Conservation (phyloP, 192 early-diverging fungal genomes). For the Podila clonocystis region DNA sequence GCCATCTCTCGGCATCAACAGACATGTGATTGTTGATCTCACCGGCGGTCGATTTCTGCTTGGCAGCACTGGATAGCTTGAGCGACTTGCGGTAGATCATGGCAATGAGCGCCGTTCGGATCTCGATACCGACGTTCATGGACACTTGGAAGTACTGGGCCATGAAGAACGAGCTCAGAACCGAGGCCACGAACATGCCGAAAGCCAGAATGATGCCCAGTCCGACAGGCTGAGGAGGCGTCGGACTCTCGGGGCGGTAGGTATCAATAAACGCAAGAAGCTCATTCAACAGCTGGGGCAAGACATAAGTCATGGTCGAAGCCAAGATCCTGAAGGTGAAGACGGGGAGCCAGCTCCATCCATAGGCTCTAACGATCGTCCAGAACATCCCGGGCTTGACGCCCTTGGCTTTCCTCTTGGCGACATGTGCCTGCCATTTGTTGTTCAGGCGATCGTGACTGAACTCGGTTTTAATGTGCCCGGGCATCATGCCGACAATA, state of each 20-base stretch:
- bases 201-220: slow-evolving; percentile 45
- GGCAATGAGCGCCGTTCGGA: slow-evolving; percentile 47
- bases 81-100: slow-evolving; percentile 56
- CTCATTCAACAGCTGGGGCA: slow-evolving; percentile 44
- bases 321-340: slow-evolving; percentile 21
- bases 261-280: slow-evolving; percentile 40
- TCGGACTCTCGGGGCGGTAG: slow-evolving; percentile 12
- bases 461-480: slow-evolving; percentile 22
- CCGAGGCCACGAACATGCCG: slow-evolving; percentile 49
- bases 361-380: slow-evolving; percentile 16
- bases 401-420: slow-evolving; percentile 16
- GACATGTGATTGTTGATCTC: slow-evolving; percentile 58
- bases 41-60: slow-evolving; percentile 49
- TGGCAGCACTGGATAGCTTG: slow-evolving; percentile 45
- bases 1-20: slow-evolving; percentile 50
- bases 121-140: slow-evolving; percentile 44
- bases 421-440: slow-evolving; percentile 18
- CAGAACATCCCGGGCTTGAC: slow-evolving; percentile 27
- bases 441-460: slow-evolving; percentile 27
- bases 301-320: slow-evolving; percentile 33
- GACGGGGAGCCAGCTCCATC: slow-evolving; percentile 24
- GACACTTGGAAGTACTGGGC: slow-evolving; percentile 25
- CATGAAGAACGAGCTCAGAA: slow-evolving; percentile 38
- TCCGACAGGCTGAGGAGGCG: slow-evolving; percentile 16
- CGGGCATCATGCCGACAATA: slow-evolving; percentile 43